Evolutionary conservation across 306 rosid species (phyloP).

Genomic region (Vicia villosa): DNA sequence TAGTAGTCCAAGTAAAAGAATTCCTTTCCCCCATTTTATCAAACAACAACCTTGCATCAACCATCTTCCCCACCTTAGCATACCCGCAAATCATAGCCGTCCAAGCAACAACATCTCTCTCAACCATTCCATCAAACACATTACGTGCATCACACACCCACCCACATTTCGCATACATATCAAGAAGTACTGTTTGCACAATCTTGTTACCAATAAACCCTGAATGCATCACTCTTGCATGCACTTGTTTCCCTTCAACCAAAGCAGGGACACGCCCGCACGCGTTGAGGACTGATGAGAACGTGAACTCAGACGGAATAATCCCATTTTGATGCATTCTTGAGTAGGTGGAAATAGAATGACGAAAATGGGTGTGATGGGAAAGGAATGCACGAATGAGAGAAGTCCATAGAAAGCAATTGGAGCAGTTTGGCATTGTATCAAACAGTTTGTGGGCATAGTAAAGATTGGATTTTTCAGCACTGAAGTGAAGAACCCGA

Average conservation of each 20-base stretch:
- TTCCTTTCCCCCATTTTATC: slow-evolving; percentile 58
- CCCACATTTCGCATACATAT: slow-evolving; percentile 72
- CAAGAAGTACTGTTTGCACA: slow-evolving; percentile 66
- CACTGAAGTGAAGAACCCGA: slow-evolving; percentile 27
- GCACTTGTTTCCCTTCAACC: slow-evolving; percentile 62
- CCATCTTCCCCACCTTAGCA: slow-evolving; percentile 66
- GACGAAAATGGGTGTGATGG: slow-evolving; percentile 36
- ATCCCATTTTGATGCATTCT: slow-evolving; percentile 60
- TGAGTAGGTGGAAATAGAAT: slow-evolving; percentile 52
- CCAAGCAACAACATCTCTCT: slow-evolving; percentile 69
- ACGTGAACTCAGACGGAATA: slow-evolving; percentile 60
- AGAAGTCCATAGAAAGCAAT: slow-evolving; percentile 63
- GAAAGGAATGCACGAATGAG: slow-evolving; percentile 51
- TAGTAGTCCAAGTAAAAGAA: slow-evolving; percentile 62
- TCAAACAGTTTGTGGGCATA: slow-evolving; percentile 66
- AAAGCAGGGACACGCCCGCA: slow-evolving; percentile 51
- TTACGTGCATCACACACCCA: slow-evolving; percentile 51
- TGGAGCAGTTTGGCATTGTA: slow-evolving; percentile 48
- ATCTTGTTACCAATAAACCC: slow-evolving; percentile 60
- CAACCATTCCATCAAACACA: slow-evolving; percentile 59
- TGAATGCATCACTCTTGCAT: slow-evolving; percentile 45
- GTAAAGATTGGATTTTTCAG: slow-evolving; percentile 36
- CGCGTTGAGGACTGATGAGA: slow-evolving; percentile 66
- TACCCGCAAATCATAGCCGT: slow-evolving; percentile 73
- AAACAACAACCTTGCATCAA: slow-evolving; percentile 60